phyloP scores from a whole-genome alignment of 768 basidiomycete species.

The Naganishia antarctica region DNA sequence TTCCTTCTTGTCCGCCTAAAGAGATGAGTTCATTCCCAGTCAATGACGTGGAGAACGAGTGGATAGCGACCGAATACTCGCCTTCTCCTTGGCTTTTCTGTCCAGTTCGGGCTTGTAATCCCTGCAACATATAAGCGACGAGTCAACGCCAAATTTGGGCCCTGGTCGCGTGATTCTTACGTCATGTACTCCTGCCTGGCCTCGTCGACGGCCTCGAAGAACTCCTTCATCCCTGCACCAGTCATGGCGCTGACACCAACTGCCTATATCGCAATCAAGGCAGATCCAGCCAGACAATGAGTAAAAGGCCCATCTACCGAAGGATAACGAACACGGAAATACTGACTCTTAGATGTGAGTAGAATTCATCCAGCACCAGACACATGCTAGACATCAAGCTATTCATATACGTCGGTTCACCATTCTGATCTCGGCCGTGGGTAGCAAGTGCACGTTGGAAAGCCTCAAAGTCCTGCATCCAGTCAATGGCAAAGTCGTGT shows the following conservation, averaged over 20 bases:
- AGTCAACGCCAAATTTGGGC: background rate
- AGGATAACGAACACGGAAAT: background rate
- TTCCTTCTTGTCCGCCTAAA: slow-evolving; percentile 39
- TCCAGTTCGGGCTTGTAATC: slow-evolving; percentile 89
- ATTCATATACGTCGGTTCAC: slow-evolving; percentile 93
- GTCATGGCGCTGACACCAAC: slow-evolving; percentile 96
- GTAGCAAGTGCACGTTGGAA: slow-evolving; percentile 83
- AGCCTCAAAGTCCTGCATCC: slow-evolving; percentile 97
- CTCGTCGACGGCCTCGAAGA: slow-evolving; percentile 84
- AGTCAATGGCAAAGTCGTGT: slow-evolving; percentile 87
- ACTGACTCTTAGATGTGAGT: slow-evolving; percentile 83
- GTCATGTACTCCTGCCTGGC: slow-evolving; percentile 81
- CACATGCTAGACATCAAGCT: slow-evolving; percentile 99
- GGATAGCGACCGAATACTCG: slow-evolving; percentile 22
- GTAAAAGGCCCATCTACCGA: too few relatives aligned
- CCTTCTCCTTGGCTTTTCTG: slow-evolving; percentile 54
- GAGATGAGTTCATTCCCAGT: background rate
- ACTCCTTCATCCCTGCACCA: slow-evolving; percentile 85
- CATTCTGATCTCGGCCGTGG: slow-evolving; percentile 65
- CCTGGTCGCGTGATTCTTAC: slow-evolving; percentile 53
- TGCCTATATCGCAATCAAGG: slow-evolving; percentile 55
- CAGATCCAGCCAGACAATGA: too few relatives aligned
- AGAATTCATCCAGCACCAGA: slow-evolving; percentile 94
- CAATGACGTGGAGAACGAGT: background rate
- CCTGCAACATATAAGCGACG: slow-evolving; percentile 50